phyloP scores from a whole-genome alignment of 192 early-diverging fungal genomes.

The Pilaira anomala region DNA sequence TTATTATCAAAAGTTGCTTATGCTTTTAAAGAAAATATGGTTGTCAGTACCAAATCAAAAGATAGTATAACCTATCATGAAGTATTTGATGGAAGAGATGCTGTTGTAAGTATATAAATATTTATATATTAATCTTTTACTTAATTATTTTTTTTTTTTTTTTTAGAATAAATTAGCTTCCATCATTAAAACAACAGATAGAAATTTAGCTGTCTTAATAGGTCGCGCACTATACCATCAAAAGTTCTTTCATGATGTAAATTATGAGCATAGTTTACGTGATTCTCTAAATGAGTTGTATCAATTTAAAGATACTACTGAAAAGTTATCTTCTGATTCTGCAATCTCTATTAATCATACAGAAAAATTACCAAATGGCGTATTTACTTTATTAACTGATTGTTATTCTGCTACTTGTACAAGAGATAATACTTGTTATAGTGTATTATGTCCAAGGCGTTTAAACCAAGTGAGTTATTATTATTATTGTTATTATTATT shows the following conservation, averaged over 20 bases:
- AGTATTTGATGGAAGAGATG: constrained; percentile 85
- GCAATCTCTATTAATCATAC: background rate
- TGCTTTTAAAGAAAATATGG: constrained; percentile 57
- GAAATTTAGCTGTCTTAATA: constrained; percentile 81
- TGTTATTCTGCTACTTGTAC: constrained; percentile 95
- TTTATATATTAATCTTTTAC: no score
- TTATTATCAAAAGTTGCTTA: constrained; percentile 69
- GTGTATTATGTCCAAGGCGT: constrained; percentile 79
- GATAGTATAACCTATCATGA: constrained; percentile 81
- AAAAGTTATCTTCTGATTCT: background rate
- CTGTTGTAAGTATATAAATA: constrained; percentile 59
- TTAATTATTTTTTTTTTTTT: background rate
- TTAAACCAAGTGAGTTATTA: constrained; percentile 57
- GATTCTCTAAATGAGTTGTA: constrained; percentile 84
- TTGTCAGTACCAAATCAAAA: constrained; percentile 61
- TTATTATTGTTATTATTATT: background rate
- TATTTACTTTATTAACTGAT: constrained; percentile 85
- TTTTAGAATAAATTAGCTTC: constrained; percentile 69
- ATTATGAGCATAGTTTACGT: constrained; percentile 81
- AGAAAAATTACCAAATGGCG: constrained; percentile 64
- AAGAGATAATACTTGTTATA: constrained; percentile 80
- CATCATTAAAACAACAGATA: constrained; percentile 80
- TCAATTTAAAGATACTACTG: constrained; percentile 55
- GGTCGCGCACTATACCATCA: constrained; percentile 90
- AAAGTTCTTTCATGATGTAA: constrained; percentile 90